phyloP scores from a whole-genome alignment of 768 basidiomycete genomes.

The Suillus plorans region DNA sequence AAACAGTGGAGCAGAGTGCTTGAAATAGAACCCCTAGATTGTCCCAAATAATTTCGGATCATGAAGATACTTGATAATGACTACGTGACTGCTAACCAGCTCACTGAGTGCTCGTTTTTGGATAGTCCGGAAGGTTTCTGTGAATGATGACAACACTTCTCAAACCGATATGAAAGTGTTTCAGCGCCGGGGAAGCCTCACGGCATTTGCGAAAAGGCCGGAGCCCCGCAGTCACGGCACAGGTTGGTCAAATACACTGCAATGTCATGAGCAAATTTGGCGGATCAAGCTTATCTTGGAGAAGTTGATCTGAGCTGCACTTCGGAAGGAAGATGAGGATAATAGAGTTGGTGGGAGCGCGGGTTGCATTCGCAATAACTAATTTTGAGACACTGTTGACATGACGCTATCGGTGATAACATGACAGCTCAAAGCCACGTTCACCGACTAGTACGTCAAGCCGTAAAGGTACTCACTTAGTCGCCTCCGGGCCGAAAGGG shows the following conservation, averaged over 20 bases:
- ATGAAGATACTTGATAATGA: neutral
- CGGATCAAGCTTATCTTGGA: slow-evolving; percentile 14
- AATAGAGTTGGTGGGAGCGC: slow-evolving; percentile 12
- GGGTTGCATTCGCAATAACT: neutral
- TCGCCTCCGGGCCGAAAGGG: slow-evolving; percentile 1
- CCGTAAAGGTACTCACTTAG: slow-evolving; percentile 5
- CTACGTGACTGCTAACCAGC: neutral
- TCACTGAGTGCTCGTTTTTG: neutral
- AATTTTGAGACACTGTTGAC: slow-evolving; percentile 2
- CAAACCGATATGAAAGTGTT: neutral
- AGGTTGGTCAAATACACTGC: neutral
- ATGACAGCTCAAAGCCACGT: slow-evolving; percentile 9
- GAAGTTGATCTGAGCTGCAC: slow-evolving; percentile 10
- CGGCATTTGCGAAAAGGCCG: neutral
- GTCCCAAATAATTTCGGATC: slow-evolving; percentile 3
- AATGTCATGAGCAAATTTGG: slow-evolving; percentile 1
- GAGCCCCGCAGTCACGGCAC: neutral
- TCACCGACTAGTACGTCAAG: slow-evolving; percentile 1
- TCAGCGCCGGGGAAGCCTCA: neutral
- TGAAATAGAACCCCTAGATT: neutral
- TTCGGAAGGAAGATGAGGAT: slow-evolving; percentile 14
- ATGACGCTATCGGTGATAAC: slow-evolving; percentile 6
- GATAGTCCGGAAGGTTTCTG: neutral
- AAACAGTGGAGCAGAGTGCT: neutral
- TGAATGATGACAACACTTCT: neutral